Percentiles rank a stretch among this genome's conserved stretches.
Evolutionary conservation across 106 monocot genomes (phyloP).

Genomic region (Acanthochlamys bracteata): DNA sequence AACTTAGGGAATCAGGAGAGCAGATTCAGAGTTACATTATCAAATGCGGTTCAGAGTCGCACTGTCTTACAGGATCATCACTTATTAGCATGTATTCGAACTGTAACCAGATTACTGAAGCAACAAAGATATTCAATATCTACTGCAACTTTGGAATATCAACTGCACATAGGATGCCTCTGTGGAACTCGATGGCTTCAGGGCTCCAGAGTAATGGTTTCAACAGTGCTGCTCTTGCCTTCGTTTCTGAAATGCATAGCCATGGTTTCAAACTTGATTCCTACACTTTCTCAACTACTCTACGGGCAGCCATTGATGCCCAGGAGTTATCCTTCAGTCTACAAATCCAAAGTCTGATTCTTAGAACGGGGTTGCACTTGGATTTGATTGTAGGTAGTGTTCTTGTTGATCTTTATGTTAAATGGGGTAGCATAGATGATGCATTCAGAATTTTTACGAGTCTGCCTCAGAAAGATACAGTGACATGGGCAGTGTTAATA

Average conservation of each 20-base stretch:
- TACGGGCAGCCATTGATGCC: slow-evolving; percentile 32
- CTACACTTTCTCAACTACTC: slow-evolving; percentile 49
- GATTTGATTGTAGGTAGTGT: slow-evolving; percentile 44
- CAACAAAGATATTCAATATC: slow-evolving; percentile 23
- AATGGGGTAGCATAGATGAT: slow-evolving; percentile 34
- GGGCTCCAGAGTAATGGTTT: slow-evolving; percentile 32
- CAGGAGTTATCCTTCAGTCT: slow-evolving; percentile 21
- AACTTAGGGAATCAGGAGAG: slow-evolving; percentile 20
- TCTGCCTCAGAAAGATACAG: slow-evolving; percentile 38
- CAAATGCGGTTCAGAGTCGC: slow-evolving; percentile 33
- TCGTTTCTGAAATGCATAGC: slow-evolving; percentile 39
- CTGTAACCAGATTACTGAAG: slow-evolving; percentile 25
- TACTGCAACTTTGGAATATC: slow-evolving; percentile 8
- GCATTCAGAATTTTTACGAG: slow-evolving; percentile 29
- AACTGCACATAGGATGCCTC: slow-evolving; percentile 17
- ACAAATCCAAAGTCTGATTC: slow-evolving; percentile 48
- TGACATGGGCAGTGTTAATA: slow-evolving; percentile 49
- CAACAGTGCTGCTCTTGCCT: slow-evolving; percentile 27
- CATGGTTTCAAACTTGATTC: slow-evolving; percentile 31
- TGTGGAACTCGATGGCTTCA: slow-evolving; percentile 61
- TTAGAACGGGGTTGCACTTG: slow-evolving; percentile 26
- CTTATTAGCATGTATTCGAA: slow-evolving; percentile 74
- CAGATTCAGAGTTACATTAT: slow-evolving; percentile 48
- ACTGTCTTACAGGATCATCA: slow-evolving; percentile 23
- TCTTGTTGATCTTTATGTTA: slow-evolving; percentile 46